A percentile compares a stretch with the other conserved stretches of the same genome.
Conservation (phyloP, 345 rosid species). For the Iberis pinnata region DNA sequence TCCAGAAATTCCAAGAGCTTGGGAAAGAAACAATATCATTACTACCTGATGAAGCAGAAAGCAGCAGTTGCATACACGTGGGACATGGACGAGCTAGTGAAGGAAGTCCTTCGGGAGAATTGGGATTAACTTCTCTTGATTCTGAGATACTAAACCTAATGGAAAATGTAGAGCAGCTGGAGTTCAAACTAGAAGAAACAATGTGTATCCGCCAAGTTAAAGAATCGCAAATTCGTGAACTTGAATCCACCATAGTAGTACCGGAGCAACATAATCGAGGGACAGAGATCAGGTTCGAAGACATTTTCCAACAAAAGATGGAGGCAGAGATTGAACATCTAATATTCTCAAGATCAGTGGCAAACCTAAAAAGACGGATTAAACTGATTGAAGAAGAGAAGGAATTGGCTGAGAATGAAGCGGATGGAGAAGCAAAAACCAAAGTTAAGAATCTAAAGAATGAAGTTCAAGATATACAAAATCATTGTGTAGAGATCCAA, state of each 20-base stretch:
- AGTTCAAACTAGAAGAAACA: slow-evolving; percentile 45
- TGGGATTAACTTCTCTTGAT: slow-evolving; percentile 34
- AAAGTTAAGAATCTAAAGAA: slow-evolving; percentile 43
- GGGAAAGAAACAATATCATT: slow-evolving; percentile 37
- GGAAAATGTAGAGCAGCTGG: slow-evolving; percentile 42
- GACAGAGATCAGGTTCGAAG: slow-evolving; percentile 48
- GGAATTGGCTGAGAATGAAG: slow-evolving; percentile 38
- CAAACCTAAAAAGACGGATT: slow-evolving; percentile 33
- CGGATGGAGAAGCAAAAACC: slow-evolving; percentile 41
- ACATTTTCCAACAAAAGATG: slow-evolving; percentile 59
- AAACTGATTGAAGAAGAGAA: slow-evolving; percentile 39
- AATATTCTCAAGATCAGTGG: slow-evolving; percentile 37
- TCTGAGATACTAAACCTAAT: slow-evolving; percentile 39
- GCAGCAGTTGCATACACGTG: slow-evolving; percentile 22
- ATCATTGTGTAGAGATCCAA: slow-evolving; percentile 38
- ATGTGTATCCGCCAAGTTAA: slow-evolving; percentile 36
- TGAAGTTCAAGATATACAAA: slow-evolving; percentile 48
- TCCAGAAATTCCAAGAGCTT: slow-evolving; percentile 47
- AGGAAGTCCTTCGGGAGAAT: slow-evolving; percentile 34
- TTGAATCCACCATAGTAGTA: slow-evolving; percentile 37
- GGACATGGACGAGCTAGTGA: slow-evolving; percentile 23
- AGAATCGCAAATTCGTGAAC: slow-evolving; percentile 46
- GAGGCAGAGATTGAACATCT: slow-evolving; percentile 74
- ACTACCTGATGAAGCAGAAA: slow-evolving; percentile 26
- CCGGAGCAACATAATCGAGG: slow-evolving; percentile 30